Percentiles rank a stretch among this genome's conserved stretches.
Evolutionary conservation across 2,329 filamentous ascomycete species (phyloP).

Genomic region (Fusarium multiceps): DNA sequence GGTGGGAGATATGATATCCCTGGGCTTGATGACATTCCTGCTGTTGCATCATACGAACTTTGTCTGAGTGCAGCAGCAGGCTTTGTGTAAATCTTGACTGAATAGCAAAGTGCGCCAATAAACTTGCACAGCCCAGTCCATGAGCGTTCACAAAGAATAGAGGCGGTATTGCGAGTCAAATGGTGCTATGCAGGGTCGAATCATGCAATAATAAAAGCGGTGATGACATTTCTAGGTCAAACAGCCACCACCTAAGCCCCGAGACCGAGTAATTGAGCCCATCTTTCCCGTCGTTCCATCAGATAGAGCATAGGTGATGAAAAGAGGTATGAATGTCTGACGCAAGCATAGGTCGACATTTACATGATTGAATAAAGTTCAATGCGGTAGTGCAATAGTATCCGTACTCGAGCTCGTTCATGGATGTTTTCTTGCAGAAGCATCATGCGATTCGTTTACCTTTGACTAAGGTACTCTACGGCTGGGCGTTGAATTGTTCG

Average conservation of each 20-base stretch:
- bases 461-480: neutral
- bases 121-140: neutral
- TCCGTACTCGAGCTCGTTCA: slow-evolving; percentile 31
- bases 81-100: slow-evolving; percentile 1
- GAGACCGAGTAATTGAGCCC: slow-evolving; percentile 6
- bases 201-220: slow-evolving; percentile 45
- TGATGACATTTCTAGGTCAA: slow-evolving; percentile 25
- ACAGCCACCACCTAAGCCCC: slow-evolving; percentile 14
- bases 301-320: neutral
- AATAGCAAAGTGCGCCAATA: slow-evolving; percentile 12
- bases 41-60: slow-evolving; percentile 5
- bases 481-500: neutral
- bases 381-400: slow-evolving; percentile 2
- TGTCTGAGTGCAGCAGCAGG: slow-evolving; percentile 28
- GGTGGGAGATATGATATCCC: neutral
- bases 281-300: slow-evolving; percentile 1
- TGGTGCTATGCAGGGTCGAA: slow-evolving; percentile 21
- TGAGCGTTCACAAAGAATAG: slow-evolving; percentile 9
- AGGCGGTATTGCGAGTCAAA: slow-evolving; percentile 19
- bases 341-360: slow-evolving; percentile 11
- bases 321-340: slow-evolving; percentile 4
- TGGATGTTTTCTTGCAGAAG: slow-evolving; percentile 20
- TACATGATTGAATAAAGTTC: neutral
- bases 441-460: slow-evolving; percentile 36
- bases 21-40: neutral